Conservation (phyloP, 805 yeast species). For the Nakazawaea sp. region DNA sequence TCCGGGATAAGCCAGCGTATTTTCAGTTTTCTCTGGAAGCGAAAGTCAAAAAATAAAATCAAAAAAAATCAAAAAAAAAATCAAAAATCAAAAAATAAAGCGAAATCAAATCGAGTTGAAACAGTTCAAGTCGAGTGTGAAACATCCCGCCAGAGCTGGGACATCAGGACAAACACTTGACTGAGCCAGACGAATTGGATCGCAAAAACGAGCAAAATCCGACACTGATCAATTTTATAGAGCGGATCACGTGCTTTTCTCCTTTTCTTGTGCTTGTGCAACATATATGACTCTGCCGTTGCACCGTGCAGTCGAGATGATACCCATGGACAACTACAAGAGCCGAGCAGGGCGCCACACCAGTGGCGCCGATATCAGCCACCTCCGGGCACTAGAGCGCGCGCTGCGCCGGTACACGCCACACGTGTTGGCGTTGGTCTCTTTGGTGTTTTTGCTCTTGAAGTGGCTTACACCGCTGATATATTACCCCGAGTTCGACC, state of each 20-base stretch:
- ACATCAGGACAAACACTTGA: too few species aligned
- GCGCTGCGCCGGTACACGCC: not conserved
- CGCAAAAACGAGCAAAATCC: too few species aligned
- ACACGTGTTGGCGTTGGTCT: not conserved
- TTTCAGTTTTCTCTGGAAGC: too few species aligned
- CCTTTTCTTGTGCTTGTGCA: too few species aligned
- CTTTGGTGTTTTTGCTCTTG: constrained; percentile 4
- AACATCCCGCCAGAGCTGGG: too few species aligned
- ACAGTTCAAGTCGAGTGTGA: not conserved
- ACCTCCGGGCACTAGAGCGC: not conserved
- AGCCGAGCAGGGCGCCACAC: not conserved
- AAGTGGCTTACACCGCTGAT: constrained; percentile 1
- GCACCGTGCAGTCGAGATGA: too few species aligned
- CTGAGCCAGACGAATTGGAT: too few species aligned
- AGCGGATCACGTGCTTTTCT: too few species aligned
- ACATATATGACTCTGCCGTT: too few species aligned
- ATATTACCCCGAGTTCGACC: constrained; percentile 11
- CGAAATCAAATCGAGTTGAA: not conserved
- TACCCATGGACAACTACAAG: not conserved
- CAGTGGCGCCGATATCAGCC: not conserved
- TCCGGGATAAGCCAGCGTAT: too few species aligned
- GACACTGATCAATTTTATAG: too few species aligned
- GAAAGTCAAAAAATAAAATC: too few species aligned
- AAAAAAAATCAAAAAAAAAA: not conserved
- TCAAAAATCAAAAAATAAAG: not conserved